These are phyloP conservation scores for Boechera divaricarpa DNA, from an alignment of 345 rosid genomes.

Conservation along the genomic window DNA sequence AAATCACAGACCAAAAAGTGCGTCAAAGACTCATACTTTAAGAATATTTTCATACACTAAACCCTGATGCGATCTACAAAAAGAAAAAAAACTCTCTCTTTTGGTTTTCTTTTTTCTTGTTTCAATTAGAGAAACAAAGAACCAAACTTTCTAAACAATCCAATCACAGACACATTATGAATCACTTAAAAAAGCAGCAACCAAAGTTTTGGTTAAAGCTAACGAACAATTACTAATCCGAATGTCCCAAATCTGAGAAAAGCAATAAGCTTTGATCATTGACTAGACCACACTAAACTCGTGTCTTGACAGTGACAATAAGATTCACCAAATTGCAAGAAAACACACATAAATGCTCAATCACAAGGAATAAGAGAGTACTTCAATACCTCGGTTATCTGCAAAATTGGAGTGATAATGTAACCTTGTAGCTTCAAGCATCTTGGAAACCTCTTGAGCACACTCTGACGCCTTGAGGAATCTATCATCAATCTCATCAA, in stretches of 20 bases:
- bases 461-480: conserved; percentile 83
- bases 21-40: conserved; percentile 9
- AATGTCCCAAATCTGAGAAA: conserved; percentile 9
- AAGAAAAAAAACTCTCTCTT: neutral
- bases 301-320: neutral
- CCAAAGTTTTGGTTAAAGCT: neutral
- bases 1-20: conserved; percentile 45
- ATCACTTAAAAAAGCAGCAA: conserved; percentile 9
- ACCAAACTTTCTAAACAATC: conserved; percentile 30
- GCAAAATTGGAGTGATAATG: conserved; percentile 98
- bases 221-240: neutral
- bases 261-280: conserved; percentile 3
- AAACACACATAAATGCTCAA: conserved; percentile 8
- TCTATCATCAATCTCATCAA: conserved; percentile 77
- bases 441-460: conserved; percentile 81
- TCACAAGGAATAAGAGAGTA: neutral
- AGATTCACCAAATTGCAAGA: conserved; percentile 35
- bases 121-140: conserved; percentile 33
- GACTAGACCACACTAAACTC: neutral
- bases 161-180: conserved; percentile 1
- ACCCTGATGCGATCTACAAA: conserved; percentile 38
- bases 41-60: conserved; percentile 37
- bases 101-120: conserved; percentile 25
- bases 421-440: conserved; percentile 90
- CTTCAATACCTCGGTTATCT: conserved; percentile 70